Conservation (phyloP, 768 basidiomycete genomes). For the Punctularia strigosozonata region DNA sequence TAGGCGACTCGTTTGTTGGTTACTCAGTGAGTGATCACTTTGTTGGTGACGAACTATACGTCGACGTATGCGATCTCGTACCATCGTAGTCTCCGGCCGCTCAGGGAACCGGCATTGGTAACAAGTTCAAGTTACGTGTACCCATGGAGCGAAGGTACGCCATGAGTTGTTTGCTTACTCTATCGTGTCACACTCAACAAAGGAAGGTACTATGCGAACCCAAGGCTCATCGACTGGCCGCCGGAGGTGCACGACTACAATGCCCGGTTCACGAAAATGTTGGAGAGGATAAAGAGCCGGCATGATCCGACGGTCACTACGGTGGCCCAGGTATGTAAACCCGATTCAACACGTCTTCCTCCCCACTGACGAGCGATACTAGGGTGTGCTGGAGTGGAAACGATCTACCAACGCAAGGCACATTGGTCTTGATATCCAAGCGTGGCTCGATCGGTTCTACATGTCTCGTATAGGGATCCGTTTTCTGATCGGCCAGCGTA, state of each 20-base stretch:
- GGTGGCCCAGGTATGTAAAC: too few species aligned
- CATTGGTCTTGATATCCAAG: conserved; percentile 82
- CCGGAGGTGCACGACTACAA: conserved; percentile 94
- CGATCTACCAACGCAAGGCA: conserved; percentile 50
- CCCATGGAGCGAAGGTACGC: conserved; percentile 75
- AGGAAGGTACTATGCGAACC: conserved; percentile 76
- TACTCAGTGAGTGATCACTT: too few species aligned
- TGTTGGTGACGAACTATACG: too few species aligned
- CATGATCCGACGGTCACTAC: conserved; percentile 98
- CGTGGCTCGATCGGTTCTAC: conserved; percentile 96
- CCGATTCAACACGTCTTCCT: too few species aligned
- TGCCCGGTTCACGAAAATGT: conserved; percentile 72
- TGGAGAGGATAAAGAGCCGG: conserved; percentile 83
- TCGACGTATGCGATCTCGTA: too few species aligned
- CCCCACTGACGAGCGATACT: too few species aligned
- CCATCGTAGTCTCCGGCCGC: too few species aligned
- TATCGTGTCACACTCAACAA: conserved; percentile 2
- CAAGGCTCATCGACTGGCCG: conserved; percentile 63
- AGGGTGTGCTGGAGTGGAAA: conserved; percentile 96
- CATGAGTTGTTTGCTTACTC: conserved; percentile 6
- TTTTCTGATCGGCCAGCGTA: conserved; percentile 93
- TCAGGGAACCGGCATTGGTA: conserved; percentile 27
- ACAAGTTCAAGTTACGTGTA: conserved; percentile 56
- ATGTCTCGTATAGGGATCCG: conserved; percentile 93
- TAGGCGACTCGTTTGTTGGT: too few species aligned